Evolutionary conservation across 495 filamentous ascomycete genomes (phyloP).

Genomic region (Daldinia loculata): DNA sequence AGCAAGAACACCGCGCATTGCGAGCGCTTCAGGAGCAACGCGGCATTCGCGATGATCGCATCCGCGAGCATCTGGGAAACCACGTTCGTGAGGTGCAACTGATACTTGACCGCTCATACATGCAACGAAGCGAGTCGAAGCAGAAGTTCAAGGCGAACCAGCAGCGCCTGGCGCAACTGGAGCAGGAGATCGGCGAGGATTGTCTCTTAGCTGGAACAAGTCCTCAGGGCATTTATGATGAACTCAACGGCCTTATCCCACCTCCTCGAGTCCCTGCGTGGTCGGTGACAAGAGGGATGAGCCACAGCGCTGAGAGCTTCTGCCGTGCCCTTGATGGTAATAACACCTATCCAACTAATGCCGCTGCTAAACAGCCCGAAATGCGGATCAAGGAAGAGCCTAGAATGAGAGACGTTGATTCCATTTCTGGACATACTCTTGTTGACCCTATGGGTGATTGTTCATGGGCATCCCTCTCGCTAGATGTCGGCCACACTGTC

Average conservation of each 20-base stretch:
- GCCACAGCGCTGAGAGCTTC: not conserved
- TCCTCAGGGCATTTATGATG: conserved; percentile 21
- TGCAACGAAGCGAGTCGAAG: conserved; percentile 2
- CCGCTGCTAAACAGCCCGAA: not conserved
- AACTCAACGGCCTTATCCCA: conserved; percentile 3
- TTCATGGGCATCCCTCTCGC: not conserved
- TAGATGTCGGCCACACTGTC: not conserved
- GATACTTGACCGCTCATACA: conserved; percentile 2
- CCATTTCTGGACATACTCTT: not conserved
- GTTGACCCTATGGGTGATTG: not conserved
- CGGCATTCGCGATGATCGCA: not conserved
- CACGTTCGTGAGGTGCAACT: not conserved
- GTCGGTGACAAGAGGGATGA: not conserved
- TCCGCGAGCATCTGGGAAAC: conserved; percentile 18
- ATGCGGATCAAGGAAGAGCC: not conserved
- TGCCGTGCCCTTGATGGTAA: not conserved
- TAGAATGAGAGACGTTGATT: not conserved
- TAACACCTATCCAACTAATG: not conserved
- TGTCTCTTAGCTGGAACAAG: conserved; percentile 19
- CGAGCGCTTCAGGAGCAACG: not conserved
- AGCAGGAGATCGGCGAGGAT: conserved; percentile 13
- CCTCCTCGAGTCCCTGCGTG: not conserved
- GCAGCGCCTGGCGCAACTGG: not conserved
- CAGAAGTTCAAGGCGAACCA: not conserved
- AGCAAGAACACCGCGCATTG: not conserved